Evolutionary conservation across 2,329 filamentous ascomycete species (phyloP).

Genomic region (Neodidymelliopsis sp.): DNA sequence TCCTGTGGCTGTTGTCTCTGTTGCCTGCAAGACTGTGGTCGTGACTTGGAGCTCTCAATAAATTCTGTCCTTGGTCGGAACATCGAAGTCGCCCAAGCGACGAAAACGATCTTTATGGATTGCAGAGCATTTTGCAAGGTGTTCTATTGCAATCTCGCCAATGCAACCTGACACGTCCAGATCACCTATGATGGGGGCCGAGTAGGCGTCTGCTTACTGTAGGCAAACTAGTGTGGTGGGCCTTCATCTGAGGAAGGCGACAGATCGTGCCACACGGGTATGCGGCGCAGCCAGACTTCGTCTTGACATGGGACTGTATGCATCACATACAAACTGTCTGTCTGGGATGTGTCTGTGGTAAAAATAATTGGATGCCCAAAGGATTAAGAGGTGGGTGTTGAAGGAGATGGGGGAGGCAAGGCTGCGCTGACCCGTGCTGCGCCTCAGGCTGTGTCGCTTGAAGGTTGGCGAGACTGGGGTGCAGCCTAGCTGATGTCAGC

Average conservation of each 20-base stretch:
- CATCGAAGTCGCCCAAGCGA: not conserved
- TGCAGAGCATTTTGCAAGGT: not conserved
- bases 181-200: constrained; percentile 13
- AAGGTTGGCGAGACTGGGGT: constrained; percentile 23
- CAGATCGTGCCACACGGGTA: constrained; percentile 28
- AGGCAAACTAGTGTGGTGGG: constrained; percentile 14
- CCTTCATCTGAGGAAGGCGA: constrained; percentile 13
- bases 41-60: too few relatives aligned
- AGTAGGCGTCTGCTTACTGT: constrained; percentile 20
- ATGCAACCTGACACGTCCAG: constrained; percentile 17
- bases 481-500: constrained; percentile 22
- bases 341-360: not conserved
- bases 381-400: too few relatives aligned
- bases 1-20: too few relatives aligned
- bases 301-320: not conserved
- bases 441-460: constrained; percentile 12
- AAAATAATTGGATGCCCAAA: too few relatives aligned
- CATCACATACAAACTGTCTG: not conserved
- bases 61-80: too few relatives aligned
- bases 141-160: constrained; percentile 16
- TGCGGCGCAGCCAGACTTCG: constrained; percentile 25
- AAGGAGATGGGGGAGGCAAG: not conserved
- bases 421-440: not conserved
- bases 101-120: not conserved
- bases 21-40: too few relatives aligned